Conservation (phyloP, 306 rosid species). For the Oemleria cerasiformis region DNA sequence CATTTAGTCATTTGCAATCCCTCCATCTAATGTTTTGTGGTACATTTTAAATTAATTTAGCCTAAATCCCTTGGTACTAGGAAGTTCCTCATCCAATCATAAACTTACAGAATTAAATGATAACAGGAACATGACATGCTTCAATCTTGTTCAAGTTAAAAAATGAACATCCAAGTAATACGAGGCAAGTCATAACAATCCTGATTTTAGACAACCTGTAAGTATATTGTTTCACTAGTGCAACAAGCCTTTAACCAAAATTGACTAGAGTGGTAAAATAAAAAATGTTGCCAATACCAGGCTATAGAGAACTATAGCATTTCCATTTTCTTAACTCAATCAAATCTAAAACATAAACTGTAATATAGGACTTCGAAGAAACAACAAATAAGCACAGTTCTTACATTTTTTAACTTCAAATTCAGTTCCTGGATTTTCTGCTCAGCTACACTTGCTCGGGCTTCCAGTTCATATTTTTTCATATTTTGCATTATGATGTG, state of each 20-base stretch:
- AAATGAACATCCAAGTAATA: neutral
- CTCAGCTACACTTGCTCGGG: conserved; percentile 19
- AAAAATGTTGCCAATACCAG: neutral
- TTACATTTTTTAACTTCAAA: conserved; percentile 23
- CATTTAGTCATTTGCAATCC: too few relatives aligned
- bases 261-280: neutral
- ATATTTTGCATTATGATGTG: conserved; percentile 19
- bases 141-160: neutral
- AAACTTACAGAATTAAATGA: too few relatives aligned
- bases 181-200: neutral
- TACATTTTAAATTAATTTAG: too few relatives aligned
- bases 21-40: too few relatives aligned
- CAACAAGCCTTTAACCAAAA: neutral
- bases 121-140: neutral
- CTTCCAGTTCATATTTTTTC: conserved; percentile 26
- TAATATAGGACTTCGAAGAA: neutral
- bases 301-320: neutral
- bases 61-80: too few relatives aligned
- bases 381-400: neutral
- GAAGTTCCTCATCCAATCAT: too few relatives aligned
- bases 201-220: neutral
- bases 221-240: neutral
- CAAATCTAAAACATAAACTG: neutral
- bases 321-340: conserved; percentile 20
- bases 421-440: conserved; percentile 21